Evolutionary conservation across 1,139 yeast genomes (phyloP), one percentile per base, ranked within the genome.

Genomic region (Candida sanyaensis): DNA sequence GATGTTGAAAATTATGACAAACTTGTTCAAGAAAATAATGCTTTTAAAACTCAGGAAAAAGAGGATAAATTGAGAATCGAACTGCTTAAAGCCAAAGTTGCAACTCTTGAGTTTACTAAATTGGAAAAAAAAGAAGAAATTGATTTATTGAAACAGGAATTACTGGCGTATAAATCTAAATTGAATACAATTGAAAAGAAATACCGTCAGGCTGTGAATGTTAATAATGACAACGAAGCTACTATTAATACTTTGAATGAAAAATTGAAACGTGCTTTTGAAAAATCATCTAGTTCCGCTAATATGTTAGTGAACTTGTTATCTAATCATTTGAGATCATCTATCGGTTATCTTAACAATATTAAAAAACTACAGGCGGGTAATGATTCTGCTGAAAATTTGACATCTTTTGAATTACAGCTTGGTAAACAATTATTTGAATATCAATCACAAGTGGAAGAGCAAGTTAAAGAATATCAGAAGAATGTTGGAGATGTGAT

Each of bases 1-100:
- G 81, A 82, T 55, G 82, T 81, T 43, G 74, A 68, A 6, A 83
- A 83, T 57, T 83, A 83, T 56, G 75, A 76, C 44, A 76, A 73
- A 33, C 53, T 84, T 32, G 69, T 78, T 49, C 69, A 68, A 27
- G 66, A 64, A 39, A 62, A 60, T 34, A 68, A 63, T 34, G 58
- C 64, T n/a, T 49, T 65, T 44, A 61, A 61, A 44, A 59, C 64
- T 5, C 59, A 62, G 27, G 45, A 62, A 3, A 61, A 58, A 40
- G 73, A 69, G 46, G 43, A 57, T 5, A 53, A 45, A 9, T 48
- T 54, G 28, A 41, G 44, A 32, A 48, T 54, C 17, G 54, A 50
- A 21, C 55, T 55, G 47, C 50, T 62, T 36, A 41, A 34, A 10
- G 38, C 49, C 21, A 61, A 59, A 46, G 47, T 50, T 42, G 44